Base-by-base conservation (phyloP, 257 asterid genomes). In the Ophiorrhiza pumila region DNA sequence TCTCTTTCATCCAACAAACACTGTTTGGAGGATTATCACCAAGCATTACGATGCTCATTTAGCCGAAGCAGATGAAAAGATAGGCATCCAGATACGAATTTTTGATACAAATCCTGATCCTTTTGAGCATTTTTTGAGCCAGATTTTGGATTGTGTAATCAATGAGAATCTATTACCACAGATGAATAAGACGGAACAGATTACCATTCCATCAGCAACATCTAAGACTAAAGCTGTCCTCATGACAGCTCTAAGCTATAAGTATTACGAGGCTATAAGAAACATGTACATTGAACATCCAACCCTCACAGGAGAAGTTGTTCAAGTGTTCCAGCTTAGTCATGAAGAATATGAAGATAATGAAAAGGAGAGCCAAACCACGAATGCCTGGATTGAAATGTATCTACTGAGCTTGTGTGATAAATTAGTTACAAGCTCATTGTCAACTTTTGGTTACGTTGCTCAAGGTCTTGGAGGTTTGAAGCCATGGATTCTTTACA, bases 391-490 rank as follows among this genome's bases (percentile, higher is more conserved):
- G 94, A 91, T 94, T 0, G 96, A 91, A 60, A 91, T 91, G 80
- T 91, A 91, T 66, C 75, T 91, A 41, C 85, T 91, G 69, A 86
- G 96, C 82, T 74, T 89, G 65, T 83, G 81, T 11, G 97, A 91
- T 73, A 91, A 86, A 72, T 45, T 89, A 80, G 92, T 87, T 12
- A 91, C 94, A 15, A 91, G 90, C 57, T 81, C 92, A 31, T 86
- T 88, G 92, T 89, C 96, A 1, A 91, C 96, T 39, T 91, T 89
- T 60, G 97, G 97, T 11, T 91, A 89, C 69, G 96, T 89, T 71
- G 97, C 96, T 37, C 93, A 91, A 55, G 87, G 97, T 39, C 90
- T 89, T 91, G n/a, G n/a, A n/a, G n/a, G n/a, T n/a, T n/a, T n/a
- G n/a, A n/a, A n/a, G n/a, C n/a, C n/a, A n/a, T n/a, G 94, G 96